Percentiles rank a stretch among this genome's conserved stretches.
These are phyloP conservation scores for Lolium multiflorum DNA, from an alignment of 176 grass and related monocot genomes.

Conservation along the genomic window DNA sequence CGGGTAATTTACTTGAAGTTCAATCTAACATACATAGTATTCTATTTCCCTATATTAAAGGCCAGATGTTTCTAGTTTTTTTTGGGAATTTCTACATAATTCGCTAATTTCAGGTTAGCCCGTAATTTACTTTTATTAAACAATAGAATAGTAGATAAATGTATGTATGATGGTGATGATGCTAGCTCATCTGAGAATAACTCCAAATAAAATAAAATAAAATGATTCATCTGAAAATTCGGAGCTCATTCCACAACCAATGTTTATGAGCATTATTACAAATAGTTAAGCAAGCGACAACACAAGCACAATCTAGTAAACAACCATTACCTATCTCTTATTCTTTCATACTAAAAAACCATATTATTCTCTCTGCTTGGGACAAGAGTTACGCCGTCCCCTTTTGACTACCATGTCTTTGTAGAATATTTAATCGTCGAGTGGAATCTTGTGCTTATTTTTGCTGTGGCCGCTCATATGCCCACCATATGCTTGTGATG, in stretches of 20 bases:
- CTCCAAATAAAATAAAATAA: neutral
- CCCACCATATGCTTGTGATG: neutral
- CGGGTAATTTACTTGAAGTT: no score
- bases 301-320: neutral
- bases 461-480: neutral
- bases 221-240: neutral
- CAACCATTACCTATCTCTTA: neutral
- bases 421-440: neutral
- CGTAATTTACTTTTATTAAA: no score
- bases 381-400: neutral
- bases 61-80: no score
- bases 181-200: neutral
- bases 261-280: neutral
- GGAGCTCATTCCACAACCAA: neutral
- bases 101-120: no score
- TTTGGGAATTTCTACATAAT: no score
- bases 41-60: no score
- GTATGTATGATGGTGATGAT: neutral
- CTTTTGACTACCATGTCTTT: neutral
- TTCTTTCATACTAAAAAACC: neutral
- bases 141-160: neutral
- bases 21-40: no score
- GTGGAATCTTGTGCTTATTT: neutral
- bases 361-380: neutral
- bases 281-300: neutral